phyloP scores from a whole-genome alignment of 257 asterid genomes.

The Gynochthodes officinalis region DNA sequence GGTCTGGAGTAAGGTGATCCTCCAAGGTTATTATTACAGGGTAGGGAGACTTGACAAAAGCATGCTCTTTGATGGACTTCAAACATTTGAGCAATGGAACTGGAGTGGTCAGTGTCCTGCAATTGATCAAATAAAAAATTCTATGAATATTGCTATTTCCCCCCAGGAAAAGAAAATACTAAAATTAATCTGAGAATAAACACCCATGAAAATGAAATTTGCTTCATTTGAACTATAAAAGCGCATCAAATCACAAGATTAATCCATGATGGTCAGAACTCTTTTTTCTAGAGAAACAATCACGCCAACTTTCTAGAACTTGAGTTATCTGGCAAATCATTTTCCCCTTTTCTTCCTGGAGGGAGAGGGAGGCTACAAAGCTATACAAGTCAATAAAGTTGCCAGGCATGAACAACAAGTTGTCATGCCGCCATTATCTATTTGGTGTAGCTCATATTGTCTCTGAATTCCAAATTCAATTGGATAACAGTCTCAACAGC shows the following conservation, averaged over 20 bases:
- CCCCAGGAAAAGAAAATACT: background rate
- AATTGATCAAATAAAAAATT: conserved; percentile 17
- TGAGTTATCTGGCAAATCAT: background rate
- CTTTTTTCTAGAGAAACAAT: background rate
- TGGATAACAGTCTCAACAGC: background rate
- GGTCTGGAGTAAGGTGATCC: conserved; percentile 88
- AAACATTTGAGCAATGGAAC: conserved; percentile 73
- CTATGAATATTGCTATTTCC: background rate
- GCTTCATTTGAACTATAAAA: background rate
- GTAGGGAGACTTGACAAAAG: conserved; percentile 74
- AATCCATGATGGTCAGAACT: background rate
- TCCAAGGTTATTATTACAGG: conserved; percentile 87
- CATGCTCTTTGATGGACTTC: conserved; percentile 69
- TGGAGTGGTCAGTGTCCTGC: conserved; percentile 88
- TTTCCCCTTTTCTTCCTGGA: background rate
- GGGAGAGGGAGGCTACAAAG: background rate
- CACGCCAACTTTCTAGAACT: too few relatives aligned
- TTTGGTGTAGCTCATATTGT: too few relatives aligned
- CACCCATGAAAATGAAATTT: background rate
- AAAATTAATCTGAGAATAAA: background rate
- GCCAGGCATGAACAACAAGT: background rate
- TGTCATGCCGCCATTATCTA: background rate
- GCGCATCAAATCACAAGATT: background rate
- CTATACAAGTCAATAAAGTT: background rate
- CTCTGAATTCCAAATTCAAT: background rate